Base-by-base conservation (phyloP, 2,329 filamentous ascomycete species). In the Colletotrichum higginsianum region DNA sequence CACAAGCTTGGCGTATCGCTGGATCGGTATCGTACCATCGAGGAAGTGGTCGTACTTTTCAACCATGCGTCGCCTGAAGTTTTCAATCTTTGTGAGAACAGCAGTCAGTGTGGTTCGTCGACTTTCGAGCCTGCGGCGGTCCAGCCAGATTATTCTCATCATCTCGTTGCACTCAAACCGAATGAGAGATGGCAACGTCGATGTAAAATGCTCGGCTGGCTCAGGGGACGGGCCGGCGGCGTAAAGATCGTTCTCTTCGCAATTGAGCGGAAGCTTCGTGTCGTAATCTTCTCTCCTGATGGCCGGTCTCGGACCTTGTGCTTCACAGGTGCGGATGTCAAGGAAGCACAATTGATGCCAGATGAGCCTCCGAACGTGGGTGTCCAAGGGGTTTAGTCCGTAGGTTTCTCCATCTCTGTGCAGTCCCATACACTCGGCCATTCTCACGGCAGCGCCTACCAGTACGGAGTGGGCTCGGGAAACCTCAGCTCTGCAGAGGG, bases 321-420 rank as follows among this genome's bases (percentile, higher is more conserved):
- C 89, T 80, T 95, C 93, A 76, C 90, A 93, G 0, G 92, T 94
- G 49, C 92, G 86, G 67, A 94, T 88, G 78, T 95, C 93, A 11
- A 95, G 85, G 78, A 93, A 93, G 79, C 92, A 94, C 23, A 95
- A 85, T 76, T 95, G 92, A 78, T 94, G 91, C 93, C 93, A 95
- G 44, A 94, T 85, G 49, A 94, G 82, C 5, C 93, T 89, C 15
- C 93, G 89, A 3, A 94, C 85, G 64, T 95, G 92, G 0, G 90
- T 91, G 75, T 95, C 92, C 3, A 94, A 82, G 0, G 92, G 87
- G 3, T 86, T 88, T 67, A 92, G 86, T 1, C 88, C 89, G 76
- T 93, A 94, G 12, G 87, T 85, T 53, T 89, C 87, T 18, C 91
- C 91, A 74, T 95, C 93, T 11, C 91, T 87, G 77, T 95, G 91